These are phyloP conservation scores for Pythium inflatum DNA, from an alignment of 352 stramenopile species.

Conservation along the genomic window DNA sequence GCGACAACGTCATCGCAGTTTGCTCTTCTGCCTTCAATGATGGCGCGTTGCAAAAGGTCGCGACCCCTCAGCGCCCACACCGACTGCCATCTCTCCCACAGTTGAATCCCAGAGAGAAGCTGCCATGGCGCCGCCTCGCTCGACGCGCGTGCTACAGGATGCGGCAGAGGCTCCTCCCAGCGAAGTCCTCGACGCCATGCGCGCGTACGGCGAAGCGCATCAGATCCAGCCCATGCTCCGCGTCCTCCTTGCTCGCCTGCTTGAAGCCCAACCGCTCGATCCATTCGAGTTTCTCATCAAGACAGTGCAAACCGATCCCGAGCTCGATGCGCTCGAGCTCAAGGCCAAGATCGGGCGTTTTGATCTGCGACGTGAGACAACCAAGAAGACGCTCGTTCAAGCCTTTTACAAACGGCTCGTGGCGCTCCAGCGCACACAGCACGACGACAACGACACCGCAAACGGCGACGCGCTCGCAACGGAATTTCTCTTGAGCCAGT, in stretches of 20 bases:
- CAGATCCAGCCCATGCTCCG: constrained; percentile 69
- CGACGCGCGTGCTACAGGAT: constrained; percentile 38
- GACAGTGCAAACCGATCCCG: constrained; percentile 48
- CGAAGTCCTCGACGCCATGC: constrained; percentile 62
- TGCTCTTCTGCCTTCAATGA: too few species aligned
- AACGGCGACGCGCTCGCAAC: constrained; percentile 39
- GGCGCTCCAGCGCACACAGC: constrained; percentile 54
- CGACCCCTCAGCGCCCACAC: too few species aligned
- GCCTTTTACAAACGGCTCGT: constrained; percentile 61
- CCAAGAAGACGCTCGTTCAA: constrained; percentile 56
- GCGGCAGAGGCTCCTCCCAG: constrained; percentile 28
- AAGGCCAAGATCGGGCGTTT: constrained; percentile 48
- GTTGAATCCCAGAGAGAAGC: not conserved
- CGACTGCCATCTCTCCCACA: too few species aligned
- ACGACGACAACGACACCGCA: constrained; percentile 39
- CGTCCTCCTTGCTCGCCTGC: constrained; percentile 55
- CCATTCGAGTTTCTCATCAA: constrained; percentile 72
- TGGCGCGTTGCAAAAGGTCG: not conserved
- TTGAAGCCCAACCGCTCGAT: constrained; percentile 69
- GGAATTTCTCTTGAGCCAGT: constrained; percentile 50
- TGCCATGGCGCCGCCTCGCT: constrained; percentile 40
- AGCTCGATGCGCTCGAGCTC: constrained; percentile 59
- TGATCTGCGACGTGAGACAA: constrained; percentile 66
- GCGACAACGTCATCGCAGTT: too few species aligned
- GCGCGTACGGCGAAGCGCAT: constrained; percentile 58